A percentile compares a stretch with the other conserved stretches of the same genome.
Conservation (phyloP, 1,284 basidiomycete species). For the Marasmius sp. region DNA sequence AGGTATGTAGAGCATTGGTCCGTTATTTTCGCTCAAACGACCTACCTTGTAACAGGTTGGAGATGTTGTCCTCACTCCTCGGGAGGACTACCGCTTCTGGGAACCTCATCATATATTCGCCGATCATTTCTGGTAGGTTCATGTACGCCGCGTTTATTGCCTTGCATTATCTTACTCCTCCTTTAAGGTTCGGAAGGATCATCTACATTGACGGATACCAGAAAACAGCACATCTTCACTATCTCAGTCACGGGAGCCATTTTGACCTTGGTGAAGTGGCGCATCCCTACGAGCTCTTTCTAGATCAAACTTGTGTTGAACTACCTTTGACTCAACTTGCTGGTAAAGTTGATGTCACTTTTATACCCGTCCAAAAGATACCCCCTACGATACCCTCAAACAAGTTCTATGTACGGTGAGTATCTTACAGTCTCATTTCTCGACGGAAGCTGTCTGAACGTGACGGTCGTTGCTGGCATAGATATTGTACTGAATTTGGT, state of each 20-base stretch:
- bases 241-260: background rate
- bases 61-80: background rate
- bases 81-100: background rate
- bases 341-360: slow-evolving; percentile 44
- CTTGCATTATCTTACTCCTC: background rate
- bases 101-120: background rate
- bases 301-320: background rate
- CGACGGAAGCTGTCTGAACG: background rate
- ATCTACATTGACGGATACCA: background rate
- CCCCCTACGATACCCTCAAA: background rate
- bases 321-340: slow-evolving; percentile 26
- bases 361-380: slow-evolving; percentile 9
- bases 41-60: background rate
- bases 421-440: slow-evolving; percentile 19
- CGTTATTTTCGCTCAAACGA: background rate
- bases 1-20: background rate
- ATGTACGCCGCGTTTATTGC: background rate
- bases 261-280: background rate
- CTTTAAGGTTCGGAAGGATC: background rate
- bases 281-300: background rate
- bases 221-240: background rate
- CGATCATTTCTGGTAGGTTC: background rate
- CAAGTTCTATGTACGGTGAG: slow-evolving; percentile 5
- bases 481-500: background rate
- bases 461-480: background rate